These are phyloP conservation scores for Rhizoctonia solani DNA, from an alignment of 1,284 basidiomycete species.

Conservation along the genomic window DNA sequence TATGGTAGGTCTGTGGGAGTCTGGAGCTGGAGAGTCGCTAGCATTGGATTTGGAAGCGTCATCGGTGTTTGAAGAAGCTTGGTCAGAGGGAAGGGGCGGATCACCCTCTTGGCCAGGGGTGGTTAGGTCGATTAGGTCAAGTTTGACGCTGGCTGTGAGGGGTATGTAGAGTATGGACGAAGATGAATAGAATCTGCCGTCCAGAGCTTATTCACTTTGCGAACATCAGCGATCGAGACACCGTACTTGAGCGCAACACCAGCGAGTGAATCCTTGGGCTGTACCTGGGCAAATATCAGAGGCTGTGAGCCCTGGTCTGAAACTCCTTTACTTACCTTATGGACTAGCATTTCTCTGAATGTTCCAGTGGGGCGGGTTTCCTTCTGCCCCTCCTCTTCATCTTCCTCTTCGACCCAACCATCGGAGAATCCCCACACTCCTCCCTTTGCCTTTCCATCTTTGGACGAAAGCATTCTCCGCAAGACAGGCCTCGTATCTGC, in stretches of 20 bases:
- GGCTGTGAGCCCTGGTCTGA: not conserved
- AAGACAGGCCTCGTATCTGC: slow-evolving; percentile 18
- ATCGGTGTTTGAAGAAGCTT: slow-evolving; percentile 12
- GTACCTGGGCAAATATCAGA: slow-evolving; percentile 52
- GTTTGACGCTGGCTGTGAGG: slow-evolving; percentile 45
- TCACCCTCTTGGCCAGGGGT: slow-evolving; percentile 23
- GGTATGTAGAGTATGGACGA: slow-evolving; percentile 83
- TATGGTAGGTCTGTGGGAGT: slow-evolving; percentile 46
- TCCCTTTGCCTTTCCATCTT: slow-evolving; percentile 12
- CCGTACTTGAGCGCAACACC: slow-evolving; percentile 87
- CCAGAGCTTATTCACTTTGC: slow-evolving; percentile 89
- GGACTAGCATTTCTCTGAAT: slow-evolving; percentile 27
- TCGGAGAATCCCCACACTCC: slow-evolving; percentile 22
- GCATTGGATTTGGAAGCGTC: slow-evolving; percentile 20
- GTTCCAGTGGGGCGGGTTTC: not conserved
- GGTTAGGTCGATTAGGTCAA: slow-evolving; percentile 15
- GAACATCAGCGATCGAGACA: slow-evolving; percentile 74
- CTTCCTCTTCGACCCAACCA: slow-evolving; percentile 31
- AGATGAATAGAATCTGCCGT: slow-evolving; percentile 86
- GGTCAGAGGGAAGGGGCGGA: not conserved
- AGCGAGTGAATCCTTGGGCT: slow-evolving; percentile 74
- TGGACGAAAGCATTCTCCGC: slow-evolving; percentile 20
- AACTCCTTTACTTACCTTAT: slow-evolving; percentile 7
- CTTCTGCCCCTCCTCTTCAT: not conserved
- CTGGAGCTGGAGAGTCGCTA: slow-evolving; percentile 22